Evolutionary conservation across 2,329 filamentous ascomycete genomes (phyloP), one percentile per base, ranked within the genome.

Genomic region (Trichophyton schoenleinii): DNA sequence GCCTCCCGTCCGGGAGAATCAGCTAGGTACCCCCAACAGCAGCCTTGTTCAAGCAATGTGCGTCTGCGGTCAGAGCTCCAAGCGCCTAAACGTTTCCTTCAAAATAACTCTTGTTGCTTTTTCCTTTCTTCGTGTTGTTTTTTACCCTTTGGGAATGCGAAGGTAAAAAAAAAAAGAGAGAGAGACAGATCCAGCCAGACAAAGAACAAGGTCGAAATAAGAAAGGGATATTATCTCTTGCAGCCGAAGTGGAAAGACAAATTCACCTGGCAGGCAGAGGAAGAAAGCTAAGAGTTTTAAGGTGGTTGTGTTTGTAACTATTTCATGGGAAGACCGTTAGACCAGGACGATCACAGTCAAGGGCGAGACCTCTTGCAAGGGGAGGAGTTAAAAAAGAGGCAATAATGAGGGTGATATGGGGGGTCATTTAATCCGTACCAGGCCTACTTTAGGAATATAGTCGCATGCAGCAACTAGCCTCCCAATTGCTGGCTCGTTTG

Each of bases 271-370:
- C 34, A 38, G 34, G 34, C 34, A 38, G 18, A 48, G 7, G 49
- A 53, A n/a, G 49, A n/a, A 34, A 53, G 49, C 49, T 53, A 53
- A 53, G 49, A 25, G 49, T 31, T 53, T 53, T 53, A 53, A 53
- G 9, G 28, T 53, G 49, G 49, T 53, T 13, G 22, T 28, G 13
- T 53, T 53, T 53, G 28, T n/a, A 53, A 53, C 28, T 53, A 53
- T 53, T 53, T 53, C 49, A 53, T 53, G 13, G 28, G 22, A n/a
- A 25, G 49, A 31, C 49, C 28, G 49, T 34, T 53, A 28, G 22
- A 34, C 22, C 49, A 34, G 49, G 49, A 34, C 49, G 49, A 53
- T 53, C 49, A 53, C 8, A 22, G 22, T 20, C 49, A 53, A 34
- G 49, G 28, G 6, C 41, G n/a, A 44, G 41, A 44, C 13, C 41